Evolutionary conservation across 805 yeast genomes (phyloP).

Genomic region (Metschnikowia reukaufii): DNA sequence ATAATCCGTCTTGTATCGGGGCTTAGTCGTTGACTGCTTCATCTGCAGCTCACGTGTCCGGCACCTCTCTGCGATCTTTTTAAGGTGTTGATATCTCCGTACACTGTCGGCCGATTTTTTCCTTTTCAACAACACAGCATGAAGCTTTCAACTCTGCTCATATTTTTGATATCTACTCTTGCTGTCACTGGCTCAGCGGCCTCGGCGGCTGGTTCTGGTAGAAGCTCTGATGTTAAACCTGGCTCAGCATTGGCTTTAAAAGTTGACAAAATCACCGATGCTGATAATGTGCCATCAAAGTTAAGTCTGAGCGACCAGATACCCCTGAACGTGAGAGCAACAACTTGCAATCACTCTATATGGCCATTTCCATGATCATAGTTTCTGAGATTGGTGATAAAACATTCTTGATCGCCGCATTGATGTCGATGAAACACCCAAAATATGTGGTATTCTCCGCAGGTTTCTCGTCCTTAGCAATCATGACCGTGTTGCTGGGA

Average conservation of each 20-base stretch:
- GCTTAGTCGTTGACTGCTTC: too few relatives aligned
- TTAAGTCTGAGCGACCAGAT: background rate
- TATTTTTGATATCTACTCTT: constrained; percentile 7
- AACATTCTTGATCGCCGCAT: constrained; percentile 93
- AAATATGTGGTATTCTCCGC: constrained; percentile 83
- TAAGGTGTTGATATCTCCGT: background rate
- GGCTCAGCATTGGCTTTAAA: constrained; percentile 7
- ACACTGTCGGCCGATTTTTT: background rate
- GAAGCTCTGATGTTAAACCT: constrained; percentile 4
- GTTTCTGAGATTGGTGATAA: constrained; percentile 98
- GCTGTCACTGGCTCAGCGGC: constrained; percentile 8
- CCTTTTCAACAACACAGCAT: constrained; percentile 1
- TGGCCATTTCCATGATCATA: constrained; percentile 87
- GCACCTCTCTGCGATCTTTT: background rate
- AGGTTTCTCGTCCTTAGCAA: constrained; percentile 76
- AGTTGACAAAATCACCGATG: constrained; percentile 13
- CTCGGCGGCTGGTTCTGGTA: background rate
- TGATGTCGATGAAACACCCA: constrained; percentile 96
- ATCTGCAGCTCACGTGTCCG: background rate
- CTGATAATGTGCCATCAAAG: constrained; percentile 14
- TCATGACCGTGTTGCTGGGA: constrained; percentile 93
- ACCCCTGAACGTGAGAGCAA: constrained; percentile 5
- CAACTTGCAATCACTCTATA: constrained; percentile 52
- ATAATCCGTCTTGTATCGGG: too few relatives aligned
- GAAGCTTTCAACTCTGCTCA: constrained; percentile 11